Conservation (phyloP, 257 asterid genomes). For the Forsythia suspensa region DNA sequence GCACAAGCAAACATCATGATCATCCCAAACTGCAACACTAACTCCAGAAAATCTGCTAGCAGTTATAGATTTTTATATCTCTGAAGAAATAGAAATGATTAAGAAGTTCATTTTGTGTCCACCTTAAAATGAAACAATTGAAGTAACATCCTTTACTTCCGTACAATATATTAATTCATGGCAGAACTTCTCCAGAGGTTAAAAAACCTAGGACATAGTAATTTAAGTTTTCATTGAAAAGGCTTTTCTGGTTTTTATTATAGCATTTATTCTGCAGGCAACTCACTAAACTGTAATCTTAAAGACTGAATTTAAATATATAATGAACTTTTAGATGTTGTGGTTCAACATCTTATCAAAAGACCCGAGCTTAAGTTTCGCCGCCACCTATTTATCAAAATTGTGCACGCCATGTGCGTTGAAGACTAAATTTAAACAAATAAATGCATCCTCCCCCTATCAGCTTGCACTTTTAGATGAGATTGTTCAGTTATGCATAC, state of each 20-base stretch:
- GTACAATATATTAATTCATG: neutral
- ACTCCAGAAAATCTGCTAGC: conserved; percentile 82
- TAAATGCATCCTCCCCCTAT: neutral
- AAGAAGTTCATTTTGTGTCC: neutral
- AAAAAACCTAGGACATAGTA: neutral
- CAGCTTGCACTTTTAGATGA: neutral
- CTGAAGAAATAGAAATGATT: neutral
- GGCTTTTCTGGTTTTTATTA: neutral
- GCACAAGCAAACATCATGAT: conserved; percentile 99
- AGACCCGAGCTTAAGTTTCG: neutral
- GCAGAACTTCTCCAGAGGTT: neutral
- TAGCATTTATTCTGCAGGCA: neutral
- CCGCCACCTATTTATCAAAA: neutral
- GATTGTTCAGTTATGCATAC: neutral
- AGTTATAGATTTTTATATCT: conserved; percentile 8
- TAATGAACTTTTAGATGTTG: neutral
- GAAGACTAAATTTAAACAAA: neutral
- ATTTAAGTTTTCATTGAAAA: neutral
- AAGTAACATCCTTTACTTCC: neutral
- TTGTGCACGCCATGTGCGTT: neutral
- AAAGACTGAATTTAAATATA: no score
- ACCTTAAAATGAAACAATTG: neutral
- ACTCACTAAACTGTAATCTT: neutral
- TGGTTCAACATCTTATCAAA: neutral
- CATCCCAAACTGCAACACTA: conserved; percentile 95